phyloP scores from a whole-genome alignment of 2,329 filamentous ascomycete genomes.

The Furcasterigmium furcatum region DNA sequence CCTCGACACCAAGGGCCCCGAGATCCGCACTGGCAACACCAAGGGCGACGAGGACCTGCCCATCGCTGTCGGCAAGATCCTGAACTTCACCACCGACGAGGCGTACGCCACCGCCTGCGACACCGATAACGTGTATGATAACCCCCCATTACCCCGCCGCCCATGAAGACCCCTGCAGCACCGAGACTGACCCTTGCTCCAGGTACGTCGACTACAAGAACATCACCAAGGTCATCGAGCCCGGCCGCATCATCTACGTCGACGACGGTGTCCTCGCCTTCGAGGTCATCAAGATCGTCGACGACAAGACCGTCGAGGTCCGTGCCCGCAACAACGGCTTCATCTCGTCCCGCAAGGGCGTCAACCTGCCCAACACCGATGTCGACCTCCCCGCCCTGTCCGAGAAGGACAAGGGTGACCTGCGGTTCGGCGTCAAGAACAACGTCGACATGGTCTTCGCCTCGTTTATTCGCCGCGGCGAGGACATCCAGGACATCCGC shows the following conservation, averaged over 20 bases:
- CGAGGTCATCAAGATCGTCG: slow-evolving; percentile 81
- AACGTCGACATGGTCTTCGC: slow-evolving; percentile 99
- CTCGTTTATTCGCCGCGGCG: slow-evolving; percentile 92
- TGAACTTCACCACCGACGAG: slow-evolving; percentile 98
- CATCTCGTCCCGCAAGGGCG: slow-evolving; percentile 98
- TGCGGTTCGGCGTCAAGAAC: slow-evolving; percentile 97
- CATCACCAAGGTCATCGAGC: slow-evolving; percentile 95
- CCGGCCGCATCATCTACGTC: slow-evolving; percentile 93
- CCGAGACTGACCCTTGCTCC: slow-evolving; percentile 2
- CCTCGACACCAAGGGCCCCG: slow-evolving; percentile 68
- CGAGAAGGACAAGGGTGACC: slow-evolving; percentile 95
- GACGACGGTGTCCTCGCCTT: slow-evolving; percentile 98
- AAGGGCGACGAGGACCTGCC: slow-evolving; percentile 88
- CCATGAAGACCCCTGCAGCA: slow-evolving; percentile 2
- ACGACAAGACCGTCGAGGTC: slow-evolving; percentile 85
- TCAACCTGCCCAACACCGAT: slow-evolving; percentile 98
- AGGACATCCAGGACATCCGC: slow-evolving; percentile 92
- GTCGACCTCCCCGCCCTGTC: slow-evolving; percentile 96
- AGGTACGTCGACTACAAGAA: slow-evolving; percentile 99
- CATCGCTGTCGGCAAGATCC: slow-evolving; percentile 75
- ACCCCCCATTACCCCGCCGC: background rate
- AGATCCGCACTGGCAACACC: slow-evolving; percentile 62
- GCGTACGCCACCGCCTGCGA: slow-evolving; percentile 81
- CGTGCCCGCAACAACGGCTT: slow-evolving; percentile 94
- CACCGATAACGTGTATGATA: slow-evolving; percentile 84